phyloP scores from a whole-genome alignment of 176 grass and related monocot genomes.

The Zoysia pacifica region DNA sequence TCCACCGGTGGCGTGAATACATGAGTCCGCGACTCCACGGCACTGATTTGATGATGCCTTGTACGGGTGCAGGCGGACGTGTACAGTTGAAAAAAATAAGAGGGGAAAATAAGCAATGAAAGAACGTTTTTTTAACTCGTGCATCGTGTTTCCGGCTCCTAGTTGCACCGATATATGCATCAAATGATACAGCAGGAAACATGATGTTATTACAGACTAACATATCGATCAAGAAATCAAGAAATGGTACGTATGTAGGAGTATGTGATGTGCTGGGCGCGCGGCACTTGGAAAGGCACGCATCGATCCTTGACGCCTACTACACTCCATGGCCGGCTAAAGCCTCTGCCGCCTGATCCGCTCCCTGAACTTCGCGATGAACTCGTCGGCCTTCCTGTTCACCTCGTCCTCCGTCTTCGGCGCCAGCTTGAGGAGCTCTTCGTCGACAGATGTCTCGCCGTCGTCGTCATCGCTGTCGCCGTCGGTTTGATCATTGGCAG shows the following conservation, averaged over 20 bases:
- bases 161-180: background rate
- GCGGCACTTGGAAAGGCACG: background rate
- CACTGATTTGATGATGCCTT: too few relatives aligned
- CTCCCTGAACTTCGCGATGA: constrained; percentile 92
- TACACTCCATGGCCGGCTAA: constrained; percentile 14
- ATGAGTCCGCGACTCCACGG: too few relatives aligned
- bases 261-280: background rate
- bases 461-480: constrained; percentile 13
- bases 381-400: constrained; percentile 90
- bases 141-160: constrained; percentile 11
- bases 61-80: too few relatives aligned
- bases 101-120: background rate
- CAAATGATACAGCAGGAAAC: constrained; percentile 39
- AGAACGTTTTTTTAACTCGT: background rate
- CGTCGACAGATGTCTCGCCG: constrained; percentile 46
- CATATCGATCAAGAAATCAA: background rate
- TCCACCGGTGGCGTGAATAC: too few relatives aligned
- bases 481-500: background rate
- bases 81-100: background rate
- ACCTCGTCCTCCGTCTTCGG: constrained; percentile 58
- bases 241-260: constrained; percentile 1
- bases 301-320: background rate
- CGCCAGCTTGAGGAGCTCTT: constrained; percentile 51
- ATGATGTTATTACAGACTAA: background rate
- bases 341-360: constrained; percentile 75